Base-by-base conservation (phyloP, 106 monocot genomes). In the Cymbidium sinense region DNA sequence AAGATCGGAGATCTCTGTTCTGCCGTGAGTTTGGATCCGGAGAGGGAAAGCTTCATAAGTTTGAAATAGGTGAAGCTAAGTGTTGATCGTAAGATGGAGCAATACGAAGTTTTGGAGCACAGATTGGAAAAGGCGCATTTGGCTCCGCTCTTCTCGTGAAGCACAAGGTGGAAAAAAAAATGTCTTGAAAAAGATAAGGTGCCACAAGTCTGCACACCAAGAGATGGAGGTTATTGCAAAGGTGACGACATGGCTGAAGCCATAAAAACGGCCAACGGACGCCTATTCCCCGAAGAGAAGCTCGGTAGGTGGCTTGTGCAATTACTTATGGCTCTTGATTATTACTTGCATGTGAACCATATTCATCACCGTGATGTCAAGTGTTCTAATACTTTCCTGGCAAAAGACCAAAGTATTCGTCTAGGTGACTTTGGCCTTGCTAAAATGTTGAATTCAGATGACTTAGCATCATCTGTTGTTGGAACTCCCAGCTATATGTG, bases 401-500 rank as follows among this genome's bases (percentile, higher is more conserved):
- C 87, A 19, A 99, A 82, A 84, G 92, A 90, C 74, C 92, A 95
- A 50, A 89, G 74, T 64, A 93, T 99, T 78, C 85, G 95, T 6
- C 89, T 99, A 69, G 99, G 99, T 72, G 99, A 99, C 73, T 99
- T 99, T 85, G 99, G 99, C 30, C 90, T 99, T 65, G n/a, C n/a
- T 30, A 99, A 99, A 79, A 95, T 99, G 79, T 79, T 99, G 81
- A 95, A 89, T 35, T 95, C 99, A 28, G 92, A 95, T 85, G 99
- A 93, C 82, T 87, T 99, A 20, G 99, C 95, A 21, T 99, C 95
- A 7, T 99, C 99, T 78, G 99, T 99, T 81, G 99, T 99, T 43
- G 99, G 99, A 77, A 99, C 99, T 82, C 99, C 99, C 2, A 95
- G 99, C 64, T 99, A 99, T 71, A 99, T 99, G 99, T 99, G 99